phyloP scores from a whole-genome alignment of 2,329 filamentous ascomycete species.

The Aspergillus intermedius region DNA sequence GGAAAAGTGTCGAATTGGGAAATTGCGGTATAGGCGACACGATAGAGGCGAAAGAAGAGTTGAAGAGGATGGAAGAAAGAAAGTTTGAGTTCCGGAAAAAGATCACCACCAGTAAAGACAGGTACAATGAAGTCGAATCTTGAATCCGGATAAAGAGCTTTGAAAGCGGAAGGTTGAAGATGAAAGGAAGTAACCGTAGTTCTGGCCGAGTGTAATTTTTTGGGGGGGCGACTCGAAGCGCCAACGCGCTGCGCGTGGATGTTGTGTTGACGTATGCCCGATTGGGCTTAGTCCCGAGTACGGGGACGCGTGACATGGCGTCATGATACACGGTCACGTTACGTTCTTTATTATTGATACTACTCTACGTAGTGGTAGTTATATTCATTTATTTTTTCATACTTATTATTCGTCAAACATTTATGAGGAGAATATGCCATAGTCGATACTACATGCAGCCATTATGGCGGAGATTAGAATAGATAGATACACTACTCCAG shows the following conservation, averaged over 20 bases:
- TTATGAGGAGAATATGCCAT: too few species aligned
- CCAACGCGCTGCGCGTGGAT: conserved; percentile 24
- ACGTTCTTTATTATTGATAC: too few species aligned
- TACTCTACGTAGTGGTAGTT: too few species aligned
- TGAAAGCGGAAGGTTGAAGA: not conserved
- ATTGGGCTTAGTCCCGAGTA: conserved; percentile 21
- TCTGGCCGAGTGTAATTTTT: not conserved
- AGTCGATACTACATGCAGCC: too few species aligned
- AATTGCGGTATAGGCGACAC: conserved; percentile 20
- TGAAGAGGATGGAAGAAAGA: not conserved
- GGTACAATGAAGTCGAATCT: not conserved
- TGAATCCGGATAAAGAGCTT: not conserved
- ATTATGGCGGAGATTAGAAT: too few species aligned
- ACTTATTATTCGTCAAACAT: too few species aligned
- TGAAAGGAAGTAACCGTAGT: not conserved
- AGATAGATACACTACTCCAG: not conserved
- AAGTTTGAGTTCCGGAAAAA: not conserved
- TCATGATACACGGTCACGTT: not conserved
- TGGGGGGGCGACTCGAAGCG: conserved; percentile 12
- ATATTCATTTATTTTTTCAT: too few species aligned
- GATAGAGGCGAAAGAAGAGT: not conserved
- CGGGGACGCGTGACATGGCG: conserved; percentile 17
- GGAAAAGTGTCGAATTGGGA: conserved; percentile 9
- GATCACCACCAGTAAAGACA: not conserved
- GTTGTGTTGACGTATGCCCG: conserved; percentile 22